Base-by-base conservation (phyloP, 176 grass and related monocot genomes). In the Ensete ventricosum region DNA sequence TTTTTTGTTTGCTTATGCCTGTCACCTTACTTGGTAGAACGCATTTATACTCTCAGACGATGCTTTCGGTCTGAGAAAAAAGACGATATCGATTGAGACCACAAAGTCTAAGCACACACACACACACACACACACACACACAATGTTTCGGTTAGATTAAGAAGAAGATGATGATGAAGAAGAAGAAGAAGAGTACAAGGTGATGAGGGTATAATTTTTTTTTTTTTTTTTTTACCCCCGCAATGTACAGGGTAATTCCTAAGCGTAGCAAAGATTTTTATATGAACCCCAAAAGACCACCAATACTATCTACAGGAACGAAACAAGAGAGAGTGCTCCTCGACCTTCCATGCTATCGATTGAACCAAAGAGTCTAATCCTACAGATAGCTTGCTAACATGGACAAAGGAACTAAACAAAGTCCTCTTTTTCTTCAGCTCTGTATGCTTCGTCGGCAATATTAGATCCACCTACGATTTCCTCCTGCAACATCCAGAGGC, bases 331-430 rank as follows among this genome's bases (percentile, higher is more conserved):
- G 24, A 25, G 24, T 23, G 22, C 22, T 23, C 22, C 22, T 23
- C 22, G 12, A 53, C 11, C 19, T 12, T 21, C 10, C 34, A 5
- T 43, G 34, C 34, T 43, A 12, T 65, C 23, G 13, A 65, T 43
- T 6, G 34, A 65, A 1, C 11, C 7, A 14, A 29, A 29, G 2
- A 10, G 21, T 81, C 78, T 71, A 80, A n/a, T 58, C 75, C 69
- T 23, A 23, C 22, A 77, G 51, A 73, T 93, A 81, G 53, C 87
- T 72, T 55, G 93, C 82, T 75, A 90, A 78, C 83, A 97, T 83
- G 79, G 84, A 83, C 20, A 87, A 73, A 8, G 90, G 90, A 84
- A 90, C 69, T 83, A 91, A 84, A 85, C 88, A 87, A 88, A 97
- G 80, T 62, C 85, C 93, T 69, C 81, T 87, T 75, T 75, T 88